Evolutionary conservation across 75 land plant species (phyloP), one percentile per base, ranked within the genome.

Genomic region (Pinus albicaulis): DNA sequence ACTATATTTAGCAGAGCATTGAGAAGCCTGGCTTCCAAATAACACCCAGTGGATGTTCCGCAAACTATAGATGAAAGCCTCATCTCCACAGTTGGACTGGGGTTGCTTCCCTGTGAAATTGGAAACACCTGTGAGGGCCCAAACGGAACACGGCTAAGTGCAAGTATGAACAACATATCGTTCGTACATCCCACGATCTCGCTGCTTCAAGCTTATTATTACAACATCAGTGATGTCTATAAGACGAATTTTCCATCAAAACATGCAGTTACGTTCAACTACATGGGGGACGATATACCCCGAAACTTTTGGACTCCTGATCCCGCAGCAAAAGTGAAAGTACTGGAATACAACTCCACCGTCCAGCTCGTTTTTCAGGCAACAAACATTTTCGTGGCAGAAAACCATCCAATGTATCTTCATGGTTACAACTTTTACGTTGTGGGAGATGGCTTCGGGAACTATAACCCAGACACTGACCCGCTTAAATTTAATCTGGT

Each of bases 11-110:
- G 79, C 7, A 31, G 59, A 13, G 73, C 73, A 19, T 74, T 86
- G 25, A 72, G 84, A 3, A 87, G 92, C 85, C 65, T 87, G 24
- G 85, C 82, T 1, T 69, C 76, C 1, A 3, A 19, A 3, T 3
- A 57, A 6, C 59, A 57, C 59, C 59, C 59, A 19, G 59, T 57
- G 59, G 15, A 15, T 6, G 59, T 57, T 14, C 59, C 59, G 59
- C 15, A 14, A 19, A 19, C 20, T 0, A 57, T 57, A 19, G 91
- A 89, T 75, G 74, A 63, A 55, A 59, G 76, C 23, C 78, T 92
- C 31, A 77, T 90, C 79, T 86, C 90, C 74, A 86, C 90, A 5
- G 86, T 88, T 4, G 95, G 95, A 6, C 71, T 88, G 3, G 88
- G 59, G 90, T 88, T 17, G 62, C 70, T 4, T 57, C 59, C 59